Percentiles rank a stretch among this genome's conserved stretches.
phyloP scores from a whole-genome alignment of 257 asterid genomes.

The Marsdenia floribunda region DNA sequence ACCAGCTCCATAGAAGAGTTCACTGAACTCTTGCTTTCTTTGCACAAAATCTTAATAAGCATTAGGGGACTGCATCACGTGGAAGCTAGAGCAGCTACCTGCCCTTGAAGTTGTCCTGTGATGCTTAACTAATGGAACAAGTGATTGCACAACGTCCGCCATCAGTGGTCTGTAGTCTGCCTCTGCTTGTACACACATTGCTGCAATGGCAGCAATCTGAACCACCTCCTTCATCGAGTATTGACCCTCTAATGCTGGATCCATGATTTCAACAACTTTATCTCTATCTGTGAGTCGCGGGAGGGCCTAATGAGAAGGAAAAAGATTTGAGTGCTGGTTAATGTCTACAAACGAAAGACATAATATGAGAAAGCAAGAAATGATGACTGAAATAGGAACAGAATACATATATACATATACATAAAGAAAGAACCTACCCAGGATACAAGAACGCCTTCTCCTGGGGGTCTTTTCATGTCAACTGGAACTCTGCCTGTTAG shows the following conservation, averaged over 20 bases:
- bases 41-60: slow-evolving; percentile 18
- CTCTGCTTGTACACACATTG: slow-evolving; percentile 90
- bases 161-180: slow-evolving; percentile 89
- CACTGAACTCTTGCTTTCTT: neutral
- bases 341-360: neutral
- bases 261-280: slow-evolving; percentile 76
- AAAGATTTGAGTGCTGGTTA: neutral
- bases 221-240: slow-evolving; percentile 78
- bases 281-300: slow-evolving; percentile 81
- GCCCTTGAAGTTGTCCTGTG: slow-evolving; percentile 35
- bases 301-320: slow-evolving; percentile 43
- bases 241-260: slow-evolving; percentile 74
- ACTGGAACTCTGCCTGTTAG: slow-evolving; percentile 91
- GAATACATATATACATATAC: neutral
- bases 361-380: neutral
- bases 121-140: slow-evolving; percentile 73
- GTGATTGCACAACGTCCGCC: slow-evolving; percentile 89
- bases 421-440: slow-evolving; percentile 51
- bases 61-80: slow-evolving; percentile 42
- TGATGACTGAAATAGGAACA: neutral
- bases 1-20: neutral
- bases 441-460: slow-evolving; percentile 84
- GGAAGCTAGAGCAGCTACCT: slow-evolving; percentile 34
- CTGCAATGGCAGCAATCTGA: slow-evolving; percentile 91
- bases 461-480: slow-evolving; percentile 80